Evolutionary conservation across 768 basidiomycete species (phyloP).

Genomic region (Russula lepida): DNA sequence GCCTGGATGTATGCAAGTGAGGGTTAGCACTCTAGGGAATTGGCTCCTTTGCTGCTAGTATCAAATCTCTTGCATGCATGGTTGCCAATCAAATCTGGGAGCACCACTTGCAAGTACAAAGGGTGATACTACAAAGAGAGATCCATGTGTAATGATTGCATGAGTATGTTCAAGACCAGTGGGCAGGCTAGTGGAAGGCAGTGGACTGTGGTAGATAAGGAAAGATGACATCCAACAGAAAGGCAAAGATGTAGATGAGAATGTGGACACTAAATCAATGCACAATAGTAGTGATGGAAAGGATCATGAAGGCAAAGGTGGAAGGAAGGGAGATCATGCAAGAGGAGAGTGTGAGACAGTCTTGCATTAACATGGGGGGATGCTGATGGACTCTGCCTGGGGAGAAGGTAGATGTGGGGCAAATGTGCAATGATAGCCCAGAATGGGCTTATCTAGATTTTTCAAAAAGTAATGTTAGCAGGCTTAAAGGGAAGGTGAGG

Average conservation of each 20-base stretch:
- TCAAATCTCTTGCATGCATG: conserved; percentile 50
- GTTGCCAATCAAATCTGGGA: conserved; percentile 67
- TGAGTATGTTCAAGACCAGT: conserved; percentile 2
- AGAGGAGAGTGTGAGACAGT: conserved; percentile 10
- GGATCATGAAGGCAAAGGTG: conserved; percentile 28
- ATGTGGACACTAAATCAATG: conserved; percentile 27
- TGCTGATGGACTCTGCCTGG: neutral
- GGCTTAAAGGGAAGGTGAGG: no score
- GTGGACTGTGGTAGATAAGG: conserved; percentile 26
- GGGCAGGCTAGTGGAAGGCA: conserved; percentile 12
- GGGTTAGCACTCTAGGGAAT: conserved; percentile 18
- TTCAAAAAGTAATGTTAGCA: no score
- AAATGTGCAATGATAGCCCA: no score
- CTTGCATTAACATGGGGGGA: neutral
- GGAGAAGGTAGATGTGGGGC: neutral
- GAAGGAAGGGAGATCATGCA: conserved; percentile 26
- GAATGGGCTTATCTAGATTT: no score
- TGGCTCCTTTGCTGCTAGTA: conserved; percentile 27
- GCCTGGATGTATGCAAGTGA: no score
- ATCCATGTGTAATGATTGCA: conserved; percentile 34
- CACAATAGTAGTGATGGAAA: conserved; percentile 32
- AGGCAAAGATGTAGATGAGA: conserved; percentile 39
- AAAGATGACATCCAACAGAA: conserved; percentile 45
- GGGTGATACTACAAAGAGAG: conserved; percentile 42
- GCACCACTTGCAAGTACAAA: conserved; percentile 54